Evolutionary conservation across 2,329 filamentous ascomycete genomes (phyloP), one percentile per base, ranked within the genome.

Genomic region (Macrophomina pseudophaseolina): DNA sequence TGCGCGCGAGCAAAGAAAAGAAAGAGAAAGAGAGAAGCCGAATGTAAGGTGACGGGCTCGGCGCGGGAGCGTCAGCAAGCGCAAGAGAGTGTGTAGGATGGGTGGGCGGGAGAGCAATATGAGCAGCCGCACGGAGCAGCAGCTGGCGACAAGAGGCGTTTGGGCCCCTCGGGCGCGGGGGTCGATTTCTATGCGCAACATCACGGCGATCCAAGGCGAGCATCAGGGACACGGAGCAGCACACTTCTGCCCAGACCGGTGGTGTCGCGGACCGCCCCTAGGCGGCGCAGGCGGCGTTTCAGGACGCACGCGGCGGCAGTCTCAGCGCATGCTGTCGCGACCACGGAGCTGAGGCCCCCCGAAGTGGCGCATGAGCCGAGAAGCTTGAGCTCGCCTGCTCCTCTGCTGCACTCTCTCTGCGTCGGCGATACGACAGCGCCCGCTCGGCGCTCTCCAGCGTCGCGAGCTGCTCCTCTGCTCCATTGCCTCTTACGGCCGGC

Each of bases 131-230:
- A 56, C 42, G 40, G 63, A 40, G 28, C 63, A 49, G 35, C n/a
- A n/a, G 51, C 63, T 65, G 63, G 63, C 63, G 63, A 56, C 63
- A 16, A 46, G 49, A 64, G 33, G 35, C 35, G 60, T 62, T 62
- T 62, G 58, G 58, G 58, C 58, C 58, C 58, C 58, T 62, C 58
- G 58, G 28, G 30, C 30, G 42, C 30, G 32, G 58, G 58, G 35
- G n/a, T 4, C 9, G 42, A 30, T 23, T 49, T 32, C 56, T 28
- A 60, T 60, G 56, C 56, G 56, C 56, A 60, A 60, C 56, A 60
- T 60, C 42, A 35, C 42, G 56, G 56, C 56, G 56, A 60, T 60
- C 56, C 58, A n/a, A 18, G 40, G 56, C 56, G 56, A 46, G 51
- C 51, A 18, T 30, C 48, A 51, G 48, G 6, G 28, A 51, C 23